Base-by-base conservation (phyloP, 2,329 filamentous ascomycete species). In the Zymoseptoria tritici region DNA sequence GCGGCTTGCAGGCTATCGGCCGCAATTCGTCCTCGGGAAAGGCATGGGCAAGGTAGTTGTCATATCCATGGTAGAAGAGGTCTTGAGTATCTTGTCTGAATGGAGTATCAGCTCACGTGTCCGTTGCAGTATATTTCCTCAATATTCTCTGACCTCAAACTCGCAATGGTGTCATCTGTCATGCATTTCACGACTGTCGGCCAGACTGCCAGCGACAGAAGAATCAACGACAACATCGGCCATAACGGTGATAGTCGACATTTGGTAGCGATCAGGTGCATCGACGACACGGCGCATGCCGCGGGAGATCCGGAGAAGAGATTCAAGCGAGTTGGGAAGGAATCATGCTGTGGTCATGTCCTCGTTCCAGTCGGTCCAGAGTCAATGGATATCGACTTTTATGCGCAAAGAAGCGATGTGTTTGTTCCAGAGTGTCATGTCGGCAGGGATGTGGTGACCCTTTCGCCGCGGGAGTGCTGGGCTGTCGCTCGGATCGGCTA, bases 21-120 rank as follows among this genome's bases (percentile, higher is more conserved):
- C 90, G 89, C 59, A 99, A 80, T 84, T 94, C 94, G 71, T 99
- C 94, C 75, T 97, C 94, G 11, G 94, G 94, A 71, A 97, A 99
- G 60, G 92, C 94, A 75, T 96, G 82, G 65, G 84, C 78, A 86
- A 97, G 94, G 79, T 99, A 99, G 75, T 93, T 96, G 76, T 92
- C 86, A 78, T 87, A 97, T 61, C 94, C 94, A 80, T 99, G 94
- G 75, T 96, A 96, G 79, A 97, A 97, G 82, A 97, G 91, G 67
- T 90, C 82, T 60, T 72, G 68, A 24, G 79, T 79, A 63, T 80
- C 78, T 67, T 77, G 76, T 66, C 77, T 78, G 26, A 4, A 51
- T 49, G 13, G 8, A 51, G 42, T 16, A 24, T 53, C 21, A 50
- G 19, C 52, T 36, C 36, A 46, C 36, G 36, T 46, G 13, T 46